These are phyloP conservation scores for Boletellus sp. DNA, from an alignment of 768 basidiomycete species.

Conservation along the genomic window DNA sequence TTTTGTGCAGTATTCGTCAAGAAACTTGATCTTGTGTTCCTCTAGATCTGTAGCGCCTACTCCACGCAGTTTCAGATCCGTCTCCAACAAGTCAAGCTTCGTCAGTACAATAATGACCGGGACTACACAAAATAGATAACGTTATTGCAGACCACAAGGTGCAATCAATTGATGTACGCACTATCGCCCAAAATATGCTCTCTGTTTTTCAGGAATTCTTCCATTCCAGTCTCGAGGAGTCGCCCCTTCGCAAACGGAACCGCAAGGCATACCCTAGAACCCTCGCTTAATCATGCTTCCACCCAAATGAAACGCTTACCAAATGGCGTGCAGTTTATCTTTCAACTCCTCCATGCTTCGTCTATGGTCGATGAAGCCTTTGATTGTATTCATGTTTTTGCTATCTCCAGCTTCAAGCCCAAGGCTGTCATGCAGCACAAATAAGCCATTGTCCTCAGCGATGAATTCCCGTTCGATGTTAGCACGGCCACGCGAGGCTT, in stretches of 20 bases:
- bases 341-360: background rate
- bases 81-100: slow-evolving; percentile 5
- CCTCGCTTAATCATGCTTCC: background rate
- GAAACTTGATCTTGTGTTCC: background rate
- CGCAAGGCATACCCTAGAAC: background rate
- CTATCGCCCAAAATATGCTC: slow-evolving; percentile 5
- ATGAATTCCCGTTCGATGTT: background rate
- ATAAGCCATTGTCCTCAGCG: background rate
- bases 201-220: background rate
- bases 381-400: background rate
- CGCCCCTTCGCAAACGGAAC: background rate
- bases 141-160: background rate
- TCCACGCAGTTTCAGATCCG: background rate
- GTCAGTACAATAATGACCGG: slow-evolving; percentile 7
- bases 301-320: background rate
- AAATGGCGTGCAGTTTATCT: slow-evolving; percentile 15
- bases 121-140: background rate
- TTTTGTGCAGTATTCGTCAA: background rate
- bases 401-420: background rate
- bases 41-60: background rate
- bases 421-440: background rate
- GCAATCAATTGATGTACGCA: background rate
- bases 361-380: background rate
- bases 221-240: background rate
- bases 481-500: background rate